A percentile compares a stretch with the other conserved stretches of the same genome.
Evolutionary conservation across 768 basidiomycete genomes (phyloP).

Genomic region (Boletus sp.): DNA sequence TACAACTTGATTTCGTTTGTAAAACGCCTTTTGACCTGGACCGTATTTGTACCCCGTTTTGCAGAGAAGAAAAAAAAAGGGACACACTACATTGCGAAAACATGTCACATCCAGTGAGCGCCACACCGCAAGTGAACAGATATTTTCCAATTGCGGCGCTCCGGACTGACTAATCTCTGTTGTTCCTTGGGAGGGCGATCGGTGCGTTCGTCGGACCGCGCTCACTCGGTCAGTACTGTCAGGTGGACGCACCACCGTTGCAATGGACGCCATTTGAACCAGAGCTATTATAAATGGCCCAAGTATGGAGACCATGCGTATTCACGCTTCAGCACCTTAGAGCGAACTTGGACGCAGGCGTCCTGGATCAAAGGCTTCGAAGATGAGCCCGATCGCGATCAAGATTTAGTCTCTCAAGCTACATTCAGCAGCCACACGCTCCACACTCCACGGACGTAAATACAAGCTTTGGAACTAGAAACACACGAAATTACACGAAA

Average conservation of each 20-base stretch:
- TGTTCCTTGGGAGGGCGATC: slow-evolving; percentile 7
- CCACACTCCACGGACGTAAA: background rate
- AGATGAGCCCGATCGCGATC: background rate
- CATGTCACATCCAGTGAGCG: background rate
- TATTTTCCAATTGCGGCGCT: background rate
- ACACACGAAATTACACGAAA: slow-evolving; percentile 11
- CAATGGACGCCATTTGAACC: background rate
- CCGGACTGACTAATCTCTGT: background rate
- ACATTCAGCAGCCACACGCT: background rate
- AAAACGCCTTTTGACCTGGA: background rate
- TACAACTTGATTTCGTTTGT: background rate
- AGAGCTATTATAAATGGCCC: background rate
- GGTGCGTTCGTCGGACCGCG: background rate
- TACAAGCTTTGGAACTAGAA: background rate
- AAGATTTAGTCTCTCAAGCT: background rate
- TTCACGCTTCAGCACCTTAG: background rate
- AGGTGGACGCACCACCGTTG: background rate
- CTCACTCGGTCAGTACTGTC: background rate
- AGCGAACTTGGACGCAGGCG: background rate
- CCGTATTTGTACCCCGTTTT: background rate
- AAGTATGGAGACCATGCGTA: background rate
- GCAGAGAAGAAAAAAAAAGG: background rate
- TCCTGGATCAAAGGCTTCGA: background rate
- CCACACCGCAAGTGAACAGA: background rate
- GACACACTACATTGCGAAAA: background rate